Conservation (phyloP, 805 yeast species). For the Saccharomycopsis selenospora region DNA sequence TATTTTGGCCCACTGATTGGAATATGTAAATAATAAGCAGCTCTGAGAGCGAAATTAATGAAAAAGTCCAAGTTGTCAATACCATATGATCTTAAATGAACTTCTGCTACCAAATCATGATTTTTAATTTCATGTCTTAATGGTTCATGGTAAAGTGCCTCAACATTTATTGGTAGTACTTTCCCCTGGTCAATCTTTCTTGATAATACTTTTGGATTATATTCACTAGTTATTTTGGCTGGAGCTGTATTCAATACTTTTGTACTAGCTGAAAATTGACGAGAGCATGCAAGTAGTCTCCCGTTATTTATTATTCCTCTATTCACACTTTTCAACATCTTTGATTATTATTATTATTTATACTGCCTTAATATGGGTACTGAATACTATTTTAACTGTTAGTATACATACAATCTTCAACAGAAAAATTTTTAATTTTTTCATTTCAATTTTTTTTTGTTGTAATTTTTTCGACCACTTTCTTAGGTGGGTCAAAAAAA, state of each 20-base stretch:
- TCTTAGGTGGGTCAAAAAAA: background rate
- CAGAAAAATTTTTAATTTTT: too few species aligned
- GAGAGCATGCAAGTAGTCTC: too few species aligned
- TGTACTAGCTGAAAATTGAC: too few species aligned
- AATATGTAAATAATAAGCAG: conserved; percentile 83
- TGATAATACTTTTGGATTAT: conserved; percentile 33
- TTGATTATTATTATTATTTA: too few species aligned
- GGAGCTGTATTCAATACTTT: too few species aligned
- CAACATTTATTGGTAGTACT: conserved; percentile 84
- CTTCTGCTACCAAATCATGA: conserved; percentile 72
- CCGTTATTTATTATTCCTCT: too few species aligned
- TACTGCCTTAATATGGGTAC: too few species aligned
- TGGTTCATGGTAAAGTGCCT: conserved; percentile 76
- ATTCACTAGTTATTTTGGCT: too few species aligned
- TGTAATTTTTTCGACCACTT: background rate
- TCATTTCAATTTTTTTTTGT: background rate
- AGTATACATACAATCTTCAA: too few species aligned
- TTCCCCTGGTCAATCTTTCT: conserved; percentile 31
- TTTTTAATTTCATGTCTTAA: conserved; percentile 56
- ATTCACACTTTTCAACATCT: too few species aligned
- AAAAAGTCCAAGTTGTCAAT: conserved; percentile 64
- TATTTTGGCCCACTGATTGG: conserved; percentile 74
- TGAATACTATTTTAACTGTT: too few species aligned
- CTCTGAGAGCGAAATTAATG: conserved; percentile 80
- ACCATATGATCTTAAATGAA: conserved; percentile 67